Evolutionary conservation across 176 grass and related monocot genomes (phyloP).

Genomic region (Carex kokanica): DNA sequence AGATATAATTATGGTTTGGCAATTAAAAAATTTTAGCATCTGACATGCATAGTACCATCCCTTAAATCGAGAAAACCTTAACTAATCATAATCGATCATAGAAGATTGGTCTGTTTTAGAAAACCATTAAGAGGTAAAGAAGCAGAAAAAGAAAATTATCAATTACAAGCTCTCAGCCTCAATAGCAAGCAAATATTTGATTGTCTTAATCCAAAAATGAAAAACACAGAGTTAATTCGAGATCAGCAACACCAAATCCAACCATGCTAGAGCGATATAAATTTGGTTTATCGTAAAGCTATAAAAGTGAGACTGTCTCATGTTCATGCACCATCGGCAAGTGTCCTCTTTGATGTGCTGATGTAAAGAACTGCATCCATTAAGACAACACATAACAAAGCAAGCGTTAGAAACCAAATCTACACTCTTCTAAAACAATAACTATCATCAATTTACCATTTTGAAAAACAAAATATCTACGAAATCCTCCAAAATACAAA

Average conservation of each 20-base stretch:
- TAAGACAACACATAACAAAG: slow-evolving; percentile 22
- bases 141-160: not conserved
- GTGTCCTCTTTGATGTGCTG: slow-evolving; percentile 69
- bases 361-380: slow-evolving; percentile 74
- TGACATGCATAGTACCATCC: not conserved
- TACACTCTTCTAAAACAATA: not conserved
- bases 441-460: not conserved
- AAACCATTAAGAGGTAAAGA: not conserved
- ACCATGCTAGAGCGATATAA: not conserved
- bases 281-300: not conserved
- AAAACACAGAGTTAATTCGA: slow-evolving; percentile 1
- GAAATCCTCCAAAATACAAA: not conserved
- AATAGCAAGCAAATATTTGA: not conserved
- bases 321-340: slow-evolving; percentile 50
- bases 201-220: not conserved
- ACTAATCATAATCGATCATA: not conserved
- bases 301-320: no score
- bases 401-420: not conserved
- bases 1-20: not conserved
- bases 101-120: not conserved
- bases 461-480: not conserved
- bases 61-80: not conserved
- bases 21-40: not conserved
- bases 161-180: not conserved
- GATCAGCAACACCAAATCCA: not conserved